Evolutionary conservation across 352 stramenopile genomes (phyloP).

Genomic region (Pythium coloratum): DNA sequence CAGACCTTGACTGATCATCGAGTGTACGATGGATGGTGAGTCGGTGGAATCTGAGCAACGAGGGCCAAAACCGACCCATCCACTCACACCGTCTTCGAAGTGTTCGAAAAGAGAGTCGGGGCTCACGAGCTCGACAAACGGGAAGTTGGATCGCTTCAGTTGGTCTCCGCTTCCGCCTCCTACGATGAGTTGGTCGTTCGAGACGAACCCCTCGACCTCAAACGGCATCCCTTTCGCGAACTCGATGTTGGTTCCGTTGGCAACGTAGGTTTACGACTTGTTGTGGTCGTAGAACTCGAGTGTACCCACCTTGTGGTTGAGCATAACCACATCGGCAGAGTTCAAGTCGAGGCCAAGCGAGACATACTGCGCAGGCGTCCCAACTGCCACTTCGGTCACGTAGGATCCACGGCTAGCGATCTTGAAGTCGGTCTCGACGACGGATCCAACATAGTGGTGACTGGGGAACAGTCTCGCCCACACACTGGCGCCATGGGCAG

Average conservation of each 20-base stretch:
- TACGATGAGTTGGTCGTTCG: slow-evolving; percentile 7
- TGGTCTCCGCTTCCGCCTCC: neutral
- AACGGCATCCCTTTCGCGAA: neutral
- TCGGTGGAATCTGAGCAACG: neutral
- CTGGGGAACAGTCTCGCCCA: neutral
- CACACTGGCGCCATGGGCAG: neutral
- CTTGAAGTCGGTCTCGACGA: neutral
- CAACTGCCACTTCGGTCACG: slow-evolving; percentile 2
- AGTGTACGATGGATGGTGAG: slow-evolving; percentile 6
- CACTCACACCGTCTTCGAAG: slow-evolving; percentile 1
- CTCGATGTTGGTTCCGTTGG: slow-evolving; percentile 18
- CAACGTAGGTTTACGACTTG: slow-evolving; percentile 20
- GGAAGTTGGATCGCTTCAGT: neutral
- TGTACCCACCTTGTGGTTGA: slow-evolving; percentile 10
- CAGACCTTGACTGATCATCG: slow-evolving; percentile 12
- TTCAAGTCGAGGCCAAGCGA: slow-evolving; percentile 7
- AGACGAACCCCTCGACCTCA: slow-evolving; percentile 19
- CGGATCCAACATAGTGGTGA: neutral
- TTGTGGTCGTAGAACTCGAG: slow-evolving; percentile 23
- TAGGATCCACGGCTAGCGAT: neutral
- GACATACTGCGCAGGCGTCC: slow-evolving; percentile 15
- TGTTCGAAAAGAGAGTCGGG: neutral
- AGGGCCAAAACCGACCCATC: slow-evolving; percentile 10
- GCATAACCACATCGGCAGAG: neutral
- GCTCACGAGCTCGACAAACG: slow-evolving; percentile 9